Evolutionary conservation across 345 rosid species (phyloP).

Genomic region (Salix brachista): DNA sequence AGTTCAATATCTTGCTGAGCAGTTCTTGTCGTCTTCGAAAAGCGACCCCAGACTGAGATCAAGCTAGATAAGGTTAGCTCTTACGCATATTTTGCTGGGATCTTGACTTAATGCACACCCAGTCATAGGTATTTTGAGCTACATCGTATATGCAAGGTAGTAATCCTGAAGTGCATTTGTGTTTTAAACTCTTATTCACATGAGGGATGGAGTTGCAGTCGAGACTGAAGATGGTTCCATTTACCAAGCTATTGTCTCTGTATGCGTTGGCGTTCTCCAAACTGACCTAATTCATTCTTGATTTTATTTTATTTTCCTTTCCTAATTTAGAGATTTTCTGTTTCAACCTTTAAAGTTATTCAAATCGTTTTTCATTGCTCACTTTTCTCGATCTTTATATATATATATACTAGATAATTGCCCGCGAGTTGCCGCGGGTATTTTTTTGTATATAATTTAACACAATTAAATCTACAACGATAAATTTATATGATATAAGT

Average conservation of each 20-base stretch:
- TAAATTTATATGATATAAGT: too few relatives aligned
- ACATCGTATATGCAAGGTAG: not conserved
- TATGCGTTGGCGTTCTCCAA: slow-evolving; percentile 33
- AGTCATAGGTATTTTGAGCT: not conserved
- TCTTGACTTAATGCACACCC: not conserved
- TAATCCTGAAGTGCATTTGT: not conserved
- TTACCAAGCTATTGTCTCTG: slow-evolving; percentile 29
- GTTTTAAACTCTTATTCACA: not conserved
- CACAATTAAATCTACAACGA: too few relatives aligned
- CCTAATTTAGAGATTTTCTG: not conserved
- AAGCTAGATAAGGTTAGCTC: slow-evolving; percentile 23
- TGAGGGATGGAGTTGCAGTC: slow-evolving; percentile 16
- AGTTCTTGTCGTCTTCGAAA: too few relatives aligned
- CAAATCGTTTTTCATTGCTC: not conserved
- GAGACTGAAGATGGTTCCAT: slow-evolving; percentile 29
- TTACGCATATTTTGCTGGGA: not conserved
- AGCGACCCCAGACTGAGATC: slow-evolving; percentile 22
- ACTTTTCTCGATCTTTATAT: not conserved
- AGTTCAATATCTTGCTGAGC: slow-evolving; percentile 15
- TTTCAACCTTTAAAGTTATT: not conserved
- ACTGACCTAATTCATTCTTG: slow-evolving; percentile 16
- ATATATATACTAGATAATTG: too few relatives aligned
- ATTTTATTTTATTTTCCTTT: not conserved
- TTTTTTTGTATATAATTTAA: too few relatives aligned
- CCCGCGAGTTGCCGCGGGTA: too few relatives aligned